Evolutionary conservation across 371 early-diverging fungal genomes (phyloP).

Genomic region (Apophysomyces elegans): DNA sequence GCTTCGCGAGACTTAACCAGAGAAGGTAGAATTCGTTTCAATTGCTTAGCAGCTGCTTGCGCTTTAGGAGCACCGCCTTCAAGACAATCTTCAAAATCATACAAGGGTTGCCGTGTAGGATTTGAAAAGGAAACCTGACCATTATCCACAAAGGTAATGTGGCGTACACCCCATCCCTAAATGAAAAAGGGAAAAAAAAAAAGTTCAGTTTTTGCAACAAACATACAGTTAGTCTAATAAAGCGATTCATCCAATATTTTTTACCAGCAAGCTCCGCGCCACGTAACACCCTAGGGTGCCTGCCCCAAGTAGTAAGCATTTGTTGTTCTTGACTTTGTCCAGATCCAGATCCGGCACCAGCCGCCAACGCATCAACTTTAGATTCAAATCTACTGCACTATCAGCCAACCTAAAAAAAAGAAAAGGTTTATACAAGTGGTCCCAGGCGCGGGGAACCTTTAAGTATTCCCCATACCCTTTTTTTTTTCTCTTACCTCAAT

Average conservation of each 20-base stretch:
- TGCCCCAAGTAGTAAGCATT: slow-evolving; percentile 88
- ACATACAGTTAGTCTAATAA: too few species aligned
- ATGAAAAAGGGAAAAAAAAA: slow-evolving; percentile 10
- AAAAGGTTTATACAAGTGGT: background rate
- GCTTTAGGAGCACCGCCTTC: slow-evolving; percentile 89
- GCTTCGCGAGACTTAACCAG: slow-evolving; percentile 52
- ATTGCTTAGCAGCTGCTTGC: slow-evolving; percentile 76
- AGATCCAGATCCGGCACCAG: slow-evolving; percentile 84
- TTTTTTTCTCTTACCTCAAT: slow-evolving; percentile 36
- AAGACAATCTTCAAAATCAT: slow-evolving; percentile 84
- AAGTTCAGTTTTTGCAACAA: slow-evolving; percentile 5
- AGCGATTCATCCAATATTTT: background rate
- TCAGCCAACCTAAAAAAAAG: slow-evolving; percentile 69
- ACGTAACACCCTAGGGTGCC: slow-evolving; percentile 98
- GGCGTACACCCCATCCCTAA: slow-evolving; percentile 92
- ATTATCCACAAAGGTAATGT: slow-evolving; percentile 94
- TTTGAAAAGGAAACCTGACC: slow-evolving; percentile 94
- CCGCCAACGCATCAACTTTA: slow-evolving; percentile 97
- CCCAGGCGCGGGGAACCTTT: too few species aligned
- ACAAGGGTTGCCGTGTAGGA: slow-evolving; percentile 94
- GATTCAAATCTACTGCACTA: slow-evolving; percentile 89
- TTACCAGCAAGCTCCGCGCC: slow-evolving; percentile 76
- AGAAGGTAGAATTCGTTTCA: slow-evolving; percentile 80
- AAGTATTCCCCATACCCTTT: background rate
- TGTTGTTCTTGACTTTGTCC: slow-evolving; percentile 73